phyloP scores from a whole-genome alignment of 2,329 filamentous ascomycete species.

The Verticillium klebahnii region DNA sequence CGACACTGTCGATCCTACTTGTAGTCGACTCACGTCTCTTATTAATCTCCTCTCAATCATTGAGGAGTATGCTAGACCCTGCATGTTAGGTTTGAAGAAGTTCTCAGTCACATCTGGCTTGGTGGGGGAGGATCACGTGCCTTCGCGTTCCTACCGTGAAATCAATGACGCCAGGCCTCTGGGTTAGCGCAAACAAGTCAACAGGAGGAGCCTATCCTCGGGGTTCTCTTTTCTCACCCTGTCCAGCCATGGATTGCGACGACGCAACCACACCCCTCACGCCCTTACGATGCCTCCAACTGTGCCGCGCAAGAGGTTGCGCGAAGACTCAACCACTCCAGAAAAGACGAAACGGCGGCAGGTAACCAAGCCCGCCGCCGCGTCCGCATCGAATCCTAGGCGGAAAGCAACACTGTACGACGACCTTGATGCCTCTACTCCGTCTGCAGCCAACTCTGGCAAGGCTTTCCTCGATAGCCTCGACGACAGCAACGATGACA shows the following conservation, averaged over 20 bases:
- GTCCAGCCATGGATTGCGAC: background rate
- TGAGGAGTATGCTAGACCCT: too few species aligned
- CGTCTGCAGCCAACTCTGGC: conserved; percentile 37
- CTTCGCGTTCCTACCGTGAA: conserved; percentile 19
- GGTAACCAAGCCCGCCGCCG: conserved; percentile 1
- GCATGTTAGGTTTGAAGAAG: too few species aligned
- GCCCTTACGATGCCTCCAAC: conserved; percentile 57
- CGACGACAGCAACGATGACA: conserved; percentile 39
- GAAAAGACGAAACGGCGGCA: conserved; percentile 15
- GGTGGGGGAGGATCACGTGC: conserved; percentile 19
- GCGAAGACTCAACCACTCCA: conserved; percentile 25
- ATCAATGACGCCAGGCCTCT: conserved; percentile 19
- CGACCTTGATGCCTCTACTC: conserved; percentile 49
- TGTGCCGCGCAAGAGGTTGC: conserved; percentile 62
- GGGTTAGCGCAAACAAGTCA: background rate
- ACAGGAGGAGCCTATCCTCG: background rate
- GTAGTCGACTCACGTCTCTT: too few species aligned
- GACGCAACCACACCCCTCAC: background rate
- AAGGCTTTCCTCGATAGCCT: conserved; percentile 38
- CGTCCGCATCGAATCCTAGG: conserved; percentile 16
- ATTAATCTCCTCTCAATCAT: too few species aligned
- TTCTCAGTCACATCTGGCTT: background rate
- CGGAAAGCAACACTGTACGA: conserved; percentile 58
- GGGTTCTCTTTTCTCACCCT: background rate
- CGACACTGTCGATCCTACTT: too few species aligned